Evolutionary conservation across 2,329 filamentous ascomycete genomes (phyloP), one percentile per base, ranked within the genome.

Genomic region (Microdochium paspali): DNA sequence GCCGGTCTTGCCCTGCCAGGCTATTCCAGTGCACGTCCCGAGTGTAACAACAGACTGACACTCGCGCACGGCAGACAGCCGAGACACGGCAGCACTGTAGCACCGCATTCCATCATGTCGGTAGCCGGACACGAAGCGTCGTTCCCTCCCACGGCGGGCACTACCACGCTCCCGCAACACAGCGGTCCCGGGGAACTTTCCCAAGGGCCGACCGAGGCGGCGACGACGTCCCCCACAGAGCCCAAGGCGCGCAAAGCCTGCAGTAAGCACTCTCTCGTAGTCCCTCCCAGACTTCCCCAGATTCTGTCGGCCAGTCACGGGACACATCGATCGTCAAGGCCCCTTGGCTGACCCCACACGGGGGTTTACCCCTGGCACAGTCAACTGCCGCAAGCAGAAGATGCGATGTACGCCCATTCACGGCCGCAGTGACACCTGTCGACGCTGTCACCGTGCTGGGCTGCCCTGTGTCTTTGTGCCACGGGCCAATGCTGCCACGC

Each of bases 381-480:
- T 61, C 25, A 58, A 59, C 24, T 60, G 59, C 47, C 53, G 56
- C 24, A 53, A 51, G 23, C 60, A 60, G 46, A 61, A 66, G 56
- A 66, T 67, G 64, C 66, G 63, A 54, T 67, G 65, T 49, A 58
- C 60, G 35, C 59, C 66, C 20, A 64, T 66, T 15, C 53, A 56
- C 6, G 60, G 62, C 23, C 15, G 35, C 15, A 21, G 18, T 20
- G 55, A 58, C 15, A 58, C 58, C 0, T 66, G 63, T 51, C 61
- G 63, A 18, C 56, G 64, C 49, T 67, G 63, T 47, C 48, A 58
- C 18, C 59, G 61, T 9, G 56, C 59, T 4, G 63, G 62, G n/a
- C 57, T 64, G 10, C 61, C 63, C 21, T 69, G 66, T 52, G 57
- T 68, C 12, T 68, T 68, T 48, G 64, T 67, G 26, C 66, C 66